phyloP scores from a whole-genome alignment of 2,329 filamentous ascomycete species.

The Colletotrichum liaoningense region DNA sequence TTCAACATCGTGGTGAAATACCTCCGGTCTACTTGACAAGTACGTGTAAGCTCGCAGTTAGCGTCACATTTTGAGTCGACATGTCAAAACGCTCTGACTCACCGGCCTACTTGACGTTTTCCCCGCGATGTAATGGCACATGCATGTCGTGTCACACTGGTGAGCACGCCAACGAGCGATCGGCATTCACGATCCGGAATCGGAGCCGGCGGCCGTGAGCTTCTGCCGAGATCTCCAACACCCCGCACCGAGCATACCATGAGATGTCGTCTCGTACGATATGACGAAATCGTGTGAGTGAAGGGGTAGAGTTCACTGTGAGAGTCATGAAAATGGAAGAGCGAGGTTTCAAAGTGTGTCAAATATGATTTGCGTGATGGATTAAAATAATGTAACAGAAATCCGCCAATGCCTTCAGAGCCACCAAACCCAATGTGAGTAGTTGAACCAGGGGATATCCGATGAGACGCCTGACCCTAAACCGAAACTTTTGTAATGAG shows the following conservation, averaged over 20 bases:
- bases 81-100: not conserved
- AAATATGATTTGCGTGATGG: not conserved
- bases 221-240: not conserved
- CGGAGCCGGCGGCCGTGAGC: not conserved
- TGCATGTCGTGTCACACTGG: conserved; percentile 4
- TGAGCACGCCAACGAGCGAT: conserved; percentile 1
- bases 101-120: not conserved
- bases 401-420: not conserved
- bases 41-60: not conserved
- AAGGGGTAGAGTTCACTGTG: not conserved
- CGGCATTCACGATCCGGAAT: conserved; percentile 1
- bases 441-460: not conserved
- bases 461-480: not conserved
- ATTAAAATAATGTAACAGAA: not conserved
- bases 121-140: not conserved
- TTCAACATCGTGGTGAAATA: not conserved
- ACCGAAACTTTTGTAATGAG: conserved; percentile 9
- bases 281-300: not conserved
- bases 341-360: not conserved
- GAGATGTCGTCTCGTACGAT: not conserved
- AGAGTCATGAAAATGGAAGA: too few species aligned
- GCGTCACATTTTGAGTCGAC: not conserved
- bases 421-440: not conserved
- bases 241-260: conserved; percentile 4
- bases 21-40: not conserved